These are phyloP conservation scores for Coniochaeta sp. DNA, from an alignment of 2,329 filamentous ascomycete genomes.

Conservation along the genomic window DNA sequence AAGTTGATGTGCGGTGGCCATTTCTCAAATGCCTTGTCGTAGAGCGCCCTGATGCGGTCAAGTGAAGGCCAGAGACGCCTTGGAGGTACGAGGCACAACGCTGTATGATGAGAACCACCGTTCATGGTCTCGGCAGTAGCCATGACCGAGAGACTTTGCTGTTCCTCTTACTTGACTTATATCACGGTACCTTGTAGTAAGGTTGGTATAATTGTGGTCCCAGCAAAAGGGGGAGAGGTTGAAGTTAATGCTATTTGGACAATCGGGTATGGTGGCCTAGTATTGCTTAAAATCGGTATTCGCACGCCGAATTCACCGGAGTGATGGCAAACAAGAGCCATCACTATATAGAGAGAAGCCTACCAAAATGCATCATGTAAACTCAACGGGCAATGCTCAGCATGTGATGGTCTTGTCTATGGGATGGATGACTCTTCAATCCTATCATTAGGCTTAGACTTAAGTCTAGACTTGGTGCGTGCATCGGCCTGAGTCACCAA, in stretches of 20 bases:
- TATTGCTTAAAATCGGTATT: no score
- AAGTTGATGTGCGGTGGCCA: constrained; percentile 64
- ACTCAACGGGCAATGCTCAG: background rate
- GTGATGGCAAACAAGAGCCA: no score
- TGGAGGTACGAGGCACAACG: constrained; percentile 53
- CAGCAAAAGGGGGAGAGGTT: background rate
- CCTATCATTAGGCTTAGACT: background rate
- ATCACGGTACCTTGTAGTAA: background rate
- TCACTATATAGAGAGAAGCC: no score
- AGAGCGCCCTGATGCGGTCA: constrained; percentile 48
- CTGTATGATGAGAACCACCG: constrained; percentile 43
- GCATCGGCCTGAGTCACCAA: background rate
- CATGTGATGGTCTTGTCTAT: background rate
- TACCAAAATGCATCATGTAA: no score
- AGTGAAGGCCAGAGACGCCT: constrained; percentile 35
- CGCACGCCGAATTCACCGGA: no score
- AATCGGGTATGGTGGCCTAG: no score
- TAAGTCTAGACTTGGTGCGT: background rate
- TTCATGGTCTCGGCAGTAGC: constrained; percentile 5
- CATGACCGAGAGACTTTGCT: constrained; percentile 8
- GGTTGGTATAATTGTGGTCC: no score
- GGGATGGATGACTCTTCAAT: background rate
- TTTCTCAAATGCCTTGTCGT: constrained; percentile 52
- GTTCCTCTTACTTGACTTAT: background rate
- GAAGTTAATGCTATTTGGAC: no score